Evolutionary conservation across 805 yeast species (phyloP), one percentile per base, ranked within the genome.

Genomic region (Saccharomycopsis capsularis): DNA sequence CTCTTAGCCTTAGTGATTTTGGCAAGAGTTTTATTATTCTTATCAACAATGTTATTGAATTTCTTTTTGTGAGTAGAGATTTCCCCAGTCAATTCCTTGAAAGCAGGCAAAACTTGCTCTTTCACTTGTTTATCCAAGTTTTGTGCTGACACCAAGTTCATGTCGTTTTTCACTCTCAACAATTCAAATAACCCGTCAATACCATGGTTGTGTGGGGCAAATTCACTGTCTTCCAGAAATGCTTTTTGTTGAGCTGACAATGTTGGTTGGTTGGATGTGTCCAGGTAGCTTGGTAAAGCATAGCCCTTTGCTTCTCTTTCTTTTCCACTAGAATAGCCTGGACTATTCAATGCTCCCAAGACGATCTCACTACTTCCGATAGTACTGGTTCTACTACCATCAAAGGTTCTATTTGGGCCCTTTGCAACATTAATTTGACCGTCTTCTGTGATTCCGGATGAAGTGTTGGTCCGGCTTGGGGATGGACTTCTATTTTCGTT

Each of bases 351-450:
- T 3, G 55, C 55, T 7, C 46, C 55, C 21, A 50, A 19, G 4
- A 52, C 55, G 37, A 52, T 49, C 40, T 52, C 55, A 19, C 53
- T 48, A 30, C 53, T 49, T 4, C 55, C 55, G 44, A 52, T 46
- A n/a, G 55, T 52, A n/a, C 42, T 50, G 34, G 46, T 30, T 40
- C 53, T 49, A 7, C 35, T 47, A 6, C 27, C 35, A 13, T 15
- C 24, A 13, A 34, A 11, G 15, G 25, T 18, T 15, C 18, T 21
- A 6, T n/a, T 43, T 5, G 47, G 18, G 6, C 50, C 43, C 36
- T 52, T 52, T 4, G 46, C 39, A 42, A 50, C 23, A 11, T 22
- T 30, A 11, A 52, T 40, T 22, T 24, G 30, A 19, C 40, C 52
- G 3, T 35, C 40, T 9, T 45, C 48, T 5, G 43, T 34, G 6